Base-by-base conservation (phyloP, 495 filamentous ascomycete genomes). In the Choiromyces venosus region DNA sequence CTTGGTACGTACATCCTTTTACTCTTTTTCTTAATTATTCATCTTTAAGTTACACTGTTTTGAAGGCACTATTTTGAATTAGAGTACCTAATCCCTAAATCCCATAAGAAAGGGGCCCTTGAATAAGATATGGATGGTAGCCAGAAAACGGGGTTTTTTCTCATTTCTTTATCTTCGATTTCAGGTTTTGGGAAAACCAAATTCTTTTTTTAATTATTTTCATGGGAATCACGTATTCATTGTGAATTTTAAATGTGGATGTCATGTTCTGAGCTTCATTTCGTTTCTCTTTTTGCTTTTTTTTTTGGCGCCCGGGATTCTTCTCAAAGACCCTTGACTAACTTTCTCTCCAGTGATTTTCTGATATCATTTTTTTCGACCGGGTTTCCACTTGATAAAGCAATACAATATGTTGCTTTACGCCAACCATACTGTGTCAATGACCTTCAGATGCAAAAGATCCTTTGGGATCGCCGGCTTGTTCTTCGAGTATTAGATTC, bases 321-420 rank as follows among this genome's bases (percentile, higher is more conserved):
- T 14, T 56, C 52, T 16, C 21, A 33, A 61, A 61, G n/a, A 12
- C 25, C 9, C 10, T 29, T 61, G 52, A 29, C 52, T 61, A 61
- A 61, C 52, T 14, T 70, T 16, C 25, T 36, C 40, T 64, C 61
- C 66, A 87, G 93, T 82, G 95, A 99, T 83, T 99, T 95, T 78
- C 84, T 99, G 33, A 95, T 99, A 66, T 94, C 93, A 29, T 99
- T 99, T 83, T 99, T 97, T 83, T 97, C 93, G 0, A 94, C 96
- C 82, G 95, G 95, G 0, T 99, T 99, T 76, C 95, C 95, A 0
- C 84, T 99, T 40, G 94, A 99, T 66, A 99, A 98, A 82, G 96
- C 95, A 7, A 96, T 98, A 78, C 91, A 93, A 19, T 99, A 99
- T 82, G 91, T 91, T 64, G 91, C 91, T 74, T 87, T 96, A 14